Evolutionary conservation across 2,329 filamentous ascomycete species (phyloP).

Genomic region (Myotisia sp.): DNA sequence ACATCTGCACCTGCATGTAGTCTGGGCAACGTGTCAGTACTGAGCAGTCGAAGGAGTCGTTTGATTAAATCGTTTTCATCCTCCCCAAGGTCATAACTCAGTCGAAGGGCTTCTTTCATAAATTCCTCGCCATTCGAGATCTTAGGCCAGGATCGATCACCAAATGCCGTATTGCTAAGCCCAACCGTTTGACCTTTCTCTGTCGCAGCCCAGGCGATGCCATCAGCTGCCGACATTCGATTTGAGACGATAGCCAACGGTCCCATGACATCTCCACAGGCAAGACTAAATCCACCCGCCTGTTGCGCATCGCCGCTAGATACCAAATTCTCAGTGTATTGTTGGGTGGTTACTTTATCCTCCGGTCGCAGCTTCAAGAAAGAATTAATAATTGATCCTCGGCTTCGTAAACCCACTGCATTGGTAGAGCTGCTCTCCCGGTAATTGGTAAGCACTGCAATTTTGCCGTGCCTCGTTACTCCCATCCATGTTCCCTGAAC

Average conservation of each 20-base stretch:
- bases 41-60: slow-evolving; percentile 39
- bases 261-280: slow-evolving; percentile 43
- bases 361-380: slow-evolving; percentile 38
- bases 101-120: slow-evolving; percentile 36
- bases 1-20: slow-evolving; percentile 36
- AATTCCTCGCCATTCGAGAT: slow-evolving; percentile 43
- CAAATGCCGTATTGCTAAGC: slow-evolving; percentile 47
- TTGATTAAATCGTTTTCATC: slow-evolving; percentile 38
- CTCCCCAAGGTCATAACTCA: slow-evolving; percentile 30
- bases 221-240: slow-evolving; percentile 39
- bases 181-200: slow-evolving; percentile 40
- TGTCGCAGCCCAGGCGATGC: slow-evolving; percentile 38
- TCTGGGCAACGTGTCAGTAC: slow-evolving; percentile 41
- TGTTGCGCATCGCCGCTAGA: slow-evolving; percentile 37
- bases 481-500: slow-evolving; percentile 52
- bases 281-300: slow-evolving; percentile 49
- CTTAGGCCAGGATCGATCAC: slow-evolving; percentile 48
- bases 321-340: slow-evolving; percentile 42
- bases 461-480: slow-evolving; percentile 44
- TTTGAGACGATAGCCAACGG: slow-evolving; percentile 49
- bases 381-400: slow-evolving; percentile 47
- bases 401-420: slow-evolving; percentile 34
- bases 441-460: slow-evolving; percentile 52
- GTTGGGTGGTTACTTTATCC: slow-evolving; percentile 29
- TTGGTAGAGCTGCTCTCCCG: slow-evolving; percentile 38